These are phyloP conservation scores for Alliaria petiolata DNA, from an alignment of 345 rosid species.

Conservation along the genomic window DNA sequence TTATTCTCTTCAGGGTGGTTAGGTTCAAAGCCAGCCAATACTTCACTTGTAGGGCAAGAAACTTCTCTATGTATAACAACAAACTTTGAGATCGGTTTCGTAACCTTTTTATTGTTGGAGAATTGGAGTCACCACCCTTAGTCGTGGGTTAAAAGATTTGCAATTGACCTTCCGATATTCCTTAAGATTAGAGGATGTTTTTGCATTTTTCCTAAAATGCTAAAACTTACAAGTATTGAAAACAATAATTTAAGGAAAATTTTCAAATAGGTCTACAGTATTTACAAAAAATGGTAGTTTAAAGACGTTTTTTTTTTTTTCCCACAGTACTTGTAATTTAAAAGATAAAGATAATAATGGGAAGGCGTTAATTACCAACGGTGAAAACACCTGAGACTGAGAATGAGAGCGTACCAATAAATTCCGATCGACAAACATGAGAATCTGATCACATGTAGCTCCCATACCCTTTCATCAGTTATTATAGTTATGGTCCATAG, in stretches of 20 bases:
- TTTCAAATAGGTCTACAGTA: neutral
- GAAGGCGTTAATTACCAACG: neutral
- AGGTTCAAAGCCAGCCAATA: neutral
- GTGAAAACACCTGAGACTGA: constrained; percentile 9
- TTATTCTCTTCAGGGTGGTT: neutral
- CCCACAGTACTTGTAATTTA: no score
- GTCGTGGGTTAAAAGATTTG: neutral
- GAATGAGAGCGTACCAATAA: neutral
- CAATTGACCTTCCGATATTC: no score
- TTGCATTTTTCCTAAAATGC: neutral
- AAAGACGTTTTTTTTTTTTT: no score
- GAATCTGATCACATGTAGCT: constrained; percentile 46
- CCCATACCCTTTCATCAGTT: constrained; percentile 46
- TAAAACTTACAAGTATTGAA: neutral
- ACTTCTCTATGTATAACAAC: constrained; percentile 13
- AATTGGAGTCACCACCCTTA: no score
- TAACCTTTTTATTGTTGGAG: neutral
- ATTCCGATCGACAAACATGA: neutral
- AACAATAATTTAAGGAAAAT: neutral
- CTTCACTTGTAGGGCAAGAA: neutral
- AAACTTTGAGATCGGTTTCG: constrained; percentile 5
- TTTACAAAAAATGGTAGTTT: no score
- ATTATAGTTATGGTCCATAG: constrained; percentile 54
- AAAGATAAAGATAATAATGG: no score
- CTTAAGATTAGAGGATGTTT: neutral